Evolutionary conservation across 2,329 filamentous ascomycete species (phyloP).

Genomic region (Neofusicoccum sp.): DNA sequence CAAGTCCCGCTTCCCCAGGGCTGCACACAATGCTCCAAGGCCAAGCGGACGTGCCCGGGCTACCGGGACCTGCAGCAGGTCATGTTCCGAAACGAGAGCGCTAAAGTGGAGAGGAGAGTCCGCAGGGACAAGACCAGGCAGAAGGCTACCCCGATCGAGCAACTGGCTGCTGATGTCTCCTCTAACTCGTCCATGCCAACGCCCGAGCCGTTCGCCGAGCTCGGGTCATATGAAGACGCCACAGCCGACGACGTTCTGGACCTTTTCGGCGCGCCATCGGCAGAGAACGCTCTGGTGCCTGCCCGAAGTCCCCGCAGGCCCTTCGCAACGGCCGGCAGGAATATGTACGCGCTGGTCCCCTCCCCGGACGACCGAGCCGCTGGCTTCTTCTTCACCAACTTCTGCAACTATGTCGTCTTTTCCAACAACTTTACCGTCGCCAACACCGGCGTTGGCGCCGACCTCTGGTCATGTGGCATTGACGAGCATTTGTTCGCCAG

Average conservation of each 20-base stretch:
- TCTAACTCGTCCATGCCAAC: background rate
- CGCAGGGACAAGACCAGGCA: background rate
- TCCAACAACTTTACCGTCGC: background rate
- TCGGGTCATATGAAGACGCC: background rate
- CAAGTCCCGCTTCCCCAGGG: slow-evolving; percentile 32
- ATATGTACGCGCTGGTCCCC: slow-evolving; percentile 14
- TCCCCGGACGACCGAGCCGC: slow-evolving; percentile 35
- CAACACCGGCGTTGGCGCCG: slow-evolving; percentile 1
- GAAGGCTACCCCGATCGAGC: slow-evolving; percentile 28
- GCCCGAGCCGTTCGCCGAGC: background rate
- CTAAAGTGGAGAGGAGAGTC: slow-evolving; percentile 22
- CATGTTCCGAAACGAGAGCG: slow-evolving; percentile 37
- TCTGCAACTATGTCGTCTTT: slow-evolving; percentile 26
- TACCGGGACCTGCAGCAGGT: slow-evolving; percentile 35
- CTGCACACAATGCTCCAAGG: slow-evolving; percentile 36
- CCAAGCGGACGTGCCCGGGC: slow-evolving; percentile 32
- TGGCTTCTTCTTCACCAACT: slow-evolving; percentile 35
- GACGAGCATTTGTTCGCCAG: background rate
- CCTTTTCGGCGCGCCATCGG: background rate
- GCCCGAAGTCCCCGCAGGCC: too few species aligned
- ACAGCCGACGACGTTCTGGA: background rate
- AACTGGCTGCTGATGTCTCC: slow-evolving; percentile 7
- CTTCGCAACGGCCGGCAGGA: background rate
- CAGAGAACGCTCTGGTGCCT: too few species aligned
- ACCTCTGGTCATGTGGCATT: background rate